A percentile compares a stretch with the other conserved stretches of the same genome.
Evolutionary conservation across 768 basidiomycete species (phyloP).

Genomic region (Fistulinella prunicolor): DNA sequence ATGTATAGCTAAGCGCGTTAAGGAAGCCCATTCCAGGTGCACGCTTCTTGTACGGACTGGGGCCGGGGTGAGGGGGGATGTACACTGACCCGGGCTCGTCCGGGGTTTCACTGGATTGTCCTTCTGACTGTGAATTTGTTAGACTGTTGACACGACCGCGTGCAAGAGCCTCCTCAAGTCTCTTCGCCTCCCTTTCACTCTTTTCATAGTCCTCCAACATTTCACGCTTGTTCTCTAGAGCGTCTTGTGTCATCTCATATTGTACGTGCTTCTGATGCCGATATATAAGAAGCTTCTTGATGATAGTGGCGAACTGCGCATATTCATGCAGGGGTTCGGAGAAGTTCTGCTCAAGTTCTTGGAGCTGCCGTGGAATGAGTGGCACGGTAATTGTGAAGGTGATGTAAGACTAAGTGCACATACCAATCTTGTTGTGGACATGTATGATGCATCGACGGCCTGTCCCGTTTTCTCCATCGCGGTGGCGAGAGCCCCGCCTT

Average conservation of each 20-base stretch:
- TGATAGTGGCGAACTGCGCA: constrained; percentile 89
- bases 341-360: constrained; percentile 93
- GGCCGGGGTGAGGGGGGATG: constrained; percentile 78
- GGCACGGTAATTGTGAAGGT: not conserved
- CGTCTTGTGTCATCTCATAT: constrained; percentile 95
- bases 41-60: constrained; percentile 59
- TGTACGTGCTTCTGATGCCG: constrained; percentile 98
- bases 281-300: constrained; percentile 90
- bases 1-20: constrained; percentile 88
- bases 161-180: constrained; percentile 85
- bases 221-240: constrained; percentile 79
- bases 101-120: constrained; percentile 33
- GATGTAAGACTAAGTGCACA: constrained; percentile 24
- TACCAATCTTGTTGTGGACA: constrained; percentile 88
- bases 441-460: constrained; percentile 90
- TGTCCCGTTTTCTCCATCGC: constrained; percentile 97
- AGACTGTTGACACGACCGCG: constrained; percentile 44
- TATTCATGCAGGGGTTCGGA: constrained; percentile 97
- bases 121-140: constrained; percentile 25
- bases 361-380: constrained; percentile 53
- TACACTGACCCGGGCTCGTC: constrained; percentile 47
- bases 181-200: constrained; percentile 85
- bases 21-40: constrained; percentile 83
- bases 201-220: constrained; percentile 87
- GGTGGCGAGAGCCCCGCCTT: constrained; percentile 65